phyloP scores from a whole-genome alignment of 116 monocot genomes.

The Dioscorea cayenensis region DNA sequence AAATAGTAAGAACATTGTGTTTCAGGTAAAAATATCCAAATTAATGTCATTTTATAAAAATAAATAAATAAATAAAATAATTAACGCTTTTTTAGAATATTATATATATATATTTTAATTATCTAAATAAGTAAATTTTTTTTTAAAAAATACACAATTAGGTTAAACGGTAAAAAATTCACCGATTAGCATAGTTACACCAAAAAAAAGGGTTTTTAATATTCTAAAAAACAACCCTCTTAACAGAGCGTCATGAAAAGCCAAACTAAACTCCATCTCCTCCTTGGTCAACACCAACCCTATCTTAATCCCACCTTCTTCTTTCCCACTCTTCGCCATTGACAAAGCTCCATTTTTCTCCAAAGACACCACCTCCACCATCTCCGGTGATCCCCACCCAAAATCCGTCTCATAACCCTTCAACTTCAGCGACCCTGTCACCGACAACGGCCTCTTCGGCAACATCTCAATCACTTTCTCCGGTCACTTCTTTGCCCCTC shows the following conservation, averaged over 20 bases:
- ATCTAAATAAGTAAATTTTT: too few relatives aligned
- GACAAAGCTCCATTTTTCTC: slow-evolving; percentile 17
- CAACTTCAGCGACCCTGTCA: slow-evolving; percentile 24
- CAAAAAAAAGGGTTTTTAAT: too few relatives aligned
- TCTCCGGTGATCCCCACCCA: slow-evolving; percentile 30
- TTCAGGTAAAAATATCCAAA: too few relatives aligned
- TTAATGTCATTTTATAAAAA: too few relatives aligned
- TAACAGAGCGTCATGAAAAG: slow-evolving; percentile 8
- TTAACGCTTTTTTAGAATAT: too few relatives aligned
- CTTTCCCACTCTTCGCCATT: slow-evolving; percentile 26
- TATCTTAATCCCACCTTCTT: slow-evolving; percentile 25
- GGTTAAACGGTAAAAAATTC: too few relatives aligned
- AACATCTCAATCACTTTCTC: not conserved
- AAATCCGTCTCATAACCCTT: slow-evolving; percentile 22
- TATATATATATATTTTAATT: too few relatives aligned
- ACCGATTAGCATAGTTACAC: too few relatives aligned
- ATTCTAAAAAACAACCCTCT: too few relatives aligned
- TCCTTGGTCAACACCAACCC: slow-evolving; percentile 10
- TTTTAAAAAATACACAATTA: too few relatives aligned
- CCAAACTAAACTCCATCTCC: slow-evolving; percentile 14
- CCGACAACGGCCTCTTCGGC: slow-evolving; percentile 2
- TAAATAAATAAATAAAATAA: too few relatives aligned
- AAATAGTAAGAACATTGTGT: too few relatives aligned
- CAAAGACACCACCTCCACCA: slow-evolving; percentile 18
- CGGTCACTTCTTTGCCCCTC: slow-evolving; percentile 3